Conservation (phyloP, 257 asterid genomes). For the Mitragyna speciosa region DNA sequence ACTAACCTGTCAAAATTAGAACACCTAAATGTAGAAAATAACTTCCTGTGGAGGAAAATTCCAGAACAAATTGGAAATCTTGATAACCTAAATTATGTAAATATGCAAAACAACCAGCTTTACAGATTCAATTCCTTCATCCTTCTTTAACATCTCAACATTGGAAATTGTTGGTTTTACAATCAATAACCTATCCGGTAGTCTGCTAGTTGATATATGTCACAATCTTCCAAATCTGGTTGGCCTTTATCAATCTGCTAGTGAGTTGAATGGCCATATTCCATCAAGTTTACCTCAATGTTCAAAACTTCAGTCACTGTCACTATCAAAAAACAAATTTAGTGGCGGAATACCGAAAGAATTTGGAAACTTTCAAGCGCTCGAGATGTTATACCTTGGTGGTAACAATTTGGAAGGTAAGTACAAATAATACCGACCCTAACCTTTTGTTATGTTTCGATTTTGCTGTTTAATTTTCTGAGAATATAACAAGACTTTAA, state of each 20-base stretch:
- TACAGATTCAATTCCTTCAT: constrained; percentile 7
- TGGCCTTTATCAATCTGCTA: background rate
- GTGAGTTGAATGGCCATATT: background rate
- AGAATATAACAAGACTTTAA: too few species aligned
- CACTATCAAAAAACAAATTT: background rate
- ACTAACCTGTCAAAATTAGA: constrained; percentile 22
- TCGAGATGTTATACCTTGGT: too few species aligned
- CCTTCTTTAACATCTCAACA: constrained; percentile 10
- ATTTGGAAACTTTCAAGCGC: background rate
- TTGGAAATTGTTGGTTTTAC: background rate
- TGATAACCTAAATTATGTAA: background rate
- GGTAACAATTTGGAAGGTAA: too few species aligned
- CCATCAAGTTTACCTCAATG: constrained; percentile 11
- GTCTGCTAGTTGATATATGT: constrained; percentile 6
- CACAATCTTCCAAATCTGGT: constrained; percentile 3
- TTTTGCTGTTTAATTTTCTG: too few species aligned
- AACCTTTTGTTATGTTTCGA: too few species aligned
- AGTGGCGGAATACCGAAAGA: background rate
- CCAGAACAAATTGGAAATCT: constrained; percentile 29
- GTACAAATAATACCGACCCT: too few species aligned
- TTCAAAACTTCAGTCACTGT: background rate
- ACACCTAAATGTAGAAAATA: background rate
- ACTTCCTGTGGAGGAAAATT: constrained; percentile 27
- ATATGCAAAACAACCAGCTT: background rate
- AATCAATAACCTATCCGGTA: background rate